Base-by-base conservation (phyloP, 2,329 filamentous ascomycete species). In the Sarocladium strictum region DNA sequence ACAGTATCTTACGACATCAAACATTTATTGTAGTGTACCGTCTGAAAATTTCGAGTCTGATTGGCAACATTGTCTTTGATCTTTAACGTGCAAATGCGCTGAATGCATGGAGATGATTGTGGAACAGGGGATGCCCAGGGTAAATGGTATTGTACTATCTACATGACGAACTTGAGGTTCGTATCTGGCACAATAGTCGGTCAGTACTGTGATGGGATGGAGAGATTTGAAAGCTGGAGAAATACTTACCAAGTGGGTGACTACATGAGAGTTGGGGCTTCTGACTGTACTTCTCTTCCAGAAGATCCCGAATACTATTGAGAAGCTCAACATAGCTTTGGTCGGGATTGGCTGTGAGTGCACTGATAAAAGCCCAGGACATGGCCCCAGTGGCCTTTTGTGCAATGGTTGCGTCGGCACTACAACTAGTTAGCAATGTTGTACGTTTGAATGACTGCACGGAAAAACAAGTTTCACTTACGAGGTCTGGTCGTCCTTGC, bases 221-320 rank as follows among this genome's bases (percentile, higher is more conserved):
- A 23, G 24, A 10, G 38, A n/a, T 41, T 49, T 11, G 43, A n/a
- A 53, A 55, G 24, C 29, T 54, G 54, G 27, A 43, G 23, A 35
- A n/a, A 37, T n/a, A 74, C 85, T 74, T 84, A 97, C 93, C 91
- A 65, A 99, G 76, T 33, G 94, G 94, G 72, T 99, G 94, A 70
- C 91, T 96, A 75, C 90, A 93, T 66, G 92, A 97, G 61, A 99
- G 76, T 76, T 99, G 94, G 53, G 94, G 94, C 75, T 96, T 96
- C 74, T 99, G 94, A 9, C 81, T 80, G 69, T 99, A 99, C 69
- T 95, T 94, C 37, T 83, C 83, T 61, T 88, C 76, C 56, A 99
- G 77, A 65, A 97, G 86, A 55, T 96, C 92, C 56, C 94, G 89
- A 65, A 99, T 92, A 71, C 86, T 96, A 78, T 97, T 97, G 61